Base-by-base conservation (phyloP, 2,329 filamentous ascomycete genomes). In the Trichoderma sp. region DNA sequence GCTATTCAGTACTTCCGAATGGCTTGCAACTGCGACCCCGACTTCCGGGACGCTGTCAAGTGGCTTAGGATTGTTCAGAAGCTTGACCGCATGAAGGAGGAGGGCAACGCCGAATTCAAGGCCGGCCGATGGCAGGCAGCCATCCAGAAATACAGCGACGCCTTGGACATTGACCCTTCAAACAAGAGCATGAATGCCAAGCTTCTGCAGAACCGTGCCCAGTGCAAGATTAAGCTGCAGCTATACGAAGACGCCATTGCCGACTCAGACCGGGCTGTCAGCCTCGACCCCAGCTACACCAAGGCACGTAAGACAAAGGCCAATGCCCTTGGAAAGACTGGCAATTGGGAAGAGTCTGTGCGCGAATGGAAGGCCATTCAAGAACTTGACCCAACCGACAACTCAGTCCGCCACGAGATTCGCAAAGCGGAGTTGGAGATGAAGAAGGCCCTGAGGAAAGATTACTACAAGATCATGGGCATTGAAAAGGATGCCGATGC, bases 391-490 rank as follows among this genome's bases (percentile, higher is more conserved):
- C 95, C 95, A 2, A 89, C 92, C 77, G 97, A 99, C 83, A 91
- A 92, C 59, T 91, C 89, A 16, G 93, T 98, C 76, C 88, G 90
- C 69, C 95, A 94, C 84, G 97, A 99, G 81, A 91, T 98, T 62
- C 93, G 94, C 75, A 94, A 93, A 80, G 97, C 96, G 1, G 96
- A 99, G 86, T 87, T 98, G 31, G 97, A 99, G 86, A 87, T 98
- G 78, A 99, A 99, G 92, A 98, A 98, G 92, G 94, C 93, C 84
- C 93, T 96, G 86, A 90, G 97, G 77, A 99, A 99, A 86, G 97
- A 99, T 82, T 98, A 98, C 87, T 99, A 99, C 88, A 98, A 98
- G 90, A 98, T 98, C 79, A 91, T 99, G 71, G 94, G 93, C 6
- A 87, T 99, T 9, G 88, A 93, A 75, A 98, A 98, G 88, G 93